Evolutionary conservation across 2,329 filamentous ascomycete genomes (phyloP), one percentile per base, ranked within the genome.

Genomic region (Blastomyces gilchristii): DNA sequence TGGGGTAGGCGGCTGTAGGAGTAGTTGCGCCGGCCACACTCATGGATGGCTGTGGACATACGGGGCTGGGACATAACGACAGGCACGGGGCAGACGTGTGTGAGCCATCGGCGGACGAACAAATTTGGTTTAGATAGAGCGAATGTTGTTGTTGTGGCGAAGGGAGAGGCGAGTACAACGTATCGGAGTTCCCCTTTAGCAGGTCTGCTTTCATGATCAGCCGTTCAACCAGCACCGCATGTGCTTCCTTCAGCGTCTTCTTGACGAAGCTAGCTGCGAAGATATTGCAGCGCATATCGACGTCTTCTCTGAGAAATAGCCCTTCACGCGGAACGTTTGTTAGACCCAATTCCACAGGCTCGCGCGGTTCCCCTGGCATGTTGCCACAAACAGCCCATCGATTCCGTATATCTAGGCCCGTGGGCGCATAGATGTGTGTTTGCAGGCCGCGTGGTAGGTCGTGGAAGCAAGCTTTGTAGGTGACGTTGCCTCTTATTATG

Each of bases 221-320:
- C n/a, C 81, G 77, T 3, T 87, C 85, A 2, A 93, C 88, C 3
- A 96, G 80, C 2, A 82, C 79, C 11, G 80, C 81, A 70, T 95
- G 90, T 0, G 89, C 84, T 70, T 88, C 89, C 69, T 89, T 89
- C 56, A 95, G 81, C 16, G 89, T 94, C 76, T 86, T 89, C 79
- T 89, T 92, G 64, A 96, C 88, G 70, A 95, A 95, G 8, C 78
- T 77, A 0, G 86, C 82, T 78, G 94, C 83, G 66, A 94, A 78
- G 63, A 91, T 78, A 70, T 91, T 93, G 77, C 90, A 95, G 63
- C 83, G 83, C 80, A 96, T 86, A 66, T 91, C 87, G 58, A 94
- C 87, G 67, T 96, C 91, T 78, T 96, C 91, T n/a, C 88, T 82
- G 52, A 96, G 78, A 71, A 91, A 95, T 14, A 96, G 78, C 0